Evolutionary conservation across 495 filamentous ascomycete genomes (phyloP), one percentile per base, ranked within the genome.

Genomic region (Staphylotrichum longicolle): DNA sequence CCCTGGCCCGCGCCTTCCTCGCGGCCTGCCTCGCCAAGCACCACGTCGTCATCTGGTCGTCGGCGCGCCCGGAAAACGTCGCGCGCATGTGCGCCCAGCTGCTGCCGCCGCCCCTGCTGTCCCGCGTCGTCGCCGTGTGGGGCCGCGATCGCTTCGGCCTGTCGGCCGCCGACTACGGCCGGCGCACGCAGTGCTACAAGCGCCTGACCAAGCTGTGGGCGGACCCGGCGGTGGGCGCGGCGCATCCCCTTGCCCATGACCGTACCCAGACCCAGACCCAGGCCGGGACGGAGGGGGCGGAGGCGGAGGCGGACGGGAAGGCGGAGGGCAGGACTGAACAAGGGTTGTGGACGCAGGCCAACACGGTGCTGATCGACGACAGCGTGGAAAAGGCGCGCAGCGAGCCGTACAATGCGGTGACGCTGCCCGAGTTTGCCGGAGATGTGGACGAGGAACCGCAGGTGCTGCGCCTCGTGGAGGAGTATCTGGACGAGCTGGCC

Each of bases 281-380:
- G 20, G 20, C 20, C 20, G 20, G 20, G 20, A 27, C 20, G 20
- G 20, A 27, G 20, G 20, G 20, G 20, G 1, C 20, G 20, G 20
- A 27, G 20, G 20, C 20, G 20, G 20, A 27, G 20, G 20, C 20
- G 20, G 20, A 27, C 20, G 20, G 20, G 20, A 27, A 27, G 20
- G 20, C 20, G 20, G 20, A 27, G 20, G 20, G 20, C 20, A 27
- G 1, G 20, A 27, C 20, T 27, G 20, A 27, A 27, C 20, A 27
- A 27, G 20, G 1, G 20, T 27, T 27, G 20, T 98, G 91, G 90
- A 77, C 81, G 62, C 93, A 96, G 73, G 78, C 75, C n/a, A 93
- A 97, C 71, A 98, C 94, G 0, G 76, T 98, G 37, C 77, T 98
- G 11, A 86, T 98, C 30, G 94, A 98, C 63, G 95, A 98, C 72